Evolutionary conservation across 2,329 filamentous ascomycete species (phyloP).

Genomic region (Trichoderma afroharzianum): DNA sequence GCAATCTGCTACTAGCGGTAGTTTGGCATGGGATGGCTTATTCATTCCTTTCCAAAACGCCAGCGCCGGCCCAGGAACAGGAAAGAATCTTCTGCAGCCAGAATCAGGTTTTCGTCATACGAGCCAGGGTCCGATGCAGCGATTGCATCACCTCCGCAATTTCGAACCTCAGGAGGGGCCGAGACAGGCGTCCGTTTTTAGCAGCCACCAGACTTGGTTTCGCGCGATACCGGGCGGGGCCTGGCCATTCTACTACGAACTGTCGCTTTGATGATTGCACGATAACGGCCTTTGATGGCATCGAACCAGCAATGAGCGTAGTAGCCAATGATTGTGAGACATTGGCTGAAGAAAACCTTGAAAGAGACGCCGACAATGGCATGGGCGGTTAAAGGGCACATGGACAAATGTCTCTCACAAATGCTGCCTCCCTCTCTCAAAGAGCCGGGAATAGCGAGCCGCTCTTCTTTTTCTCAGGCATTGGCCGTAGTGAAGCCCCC

Average conservation of each 20-base stretch:
- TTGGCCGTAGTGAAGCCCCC: not conserved
- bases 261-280: not conserved
- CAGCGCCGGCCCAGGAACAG: conserved; percentile 1
- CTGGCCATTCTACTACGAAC: not conserved
- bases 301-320: not conserved
- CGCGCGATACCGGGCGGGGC: not conserved
- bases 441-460: not conserved
- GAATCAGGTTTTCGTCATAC: conserved; percentile 14
- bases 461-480: not conserved
- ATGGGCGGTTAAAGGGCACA: not conserved
- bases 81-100: not conserved
- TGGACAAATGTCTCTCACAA: not conserved
- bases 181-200: not conserved
- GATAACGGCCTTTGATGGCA: not conserved
- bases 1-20: not conserved
- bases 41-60: not conserved
- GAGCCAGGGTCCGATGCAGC: not conserved
- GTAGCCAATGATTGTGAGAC: not conserved
- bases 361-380: not conserved
- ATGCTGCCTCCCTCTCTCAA: not conserved
- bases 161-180: conserved; percentile 7
- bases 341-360: not conserved
- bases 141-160: conserved; percentile 2
- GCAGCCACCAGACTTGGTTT: not conserved
- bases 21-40: not conserved